Evolutionary conservation across 768 basidiomycete genomes (phyloP).

Genomic region (Boletellus ananas): DNA sequence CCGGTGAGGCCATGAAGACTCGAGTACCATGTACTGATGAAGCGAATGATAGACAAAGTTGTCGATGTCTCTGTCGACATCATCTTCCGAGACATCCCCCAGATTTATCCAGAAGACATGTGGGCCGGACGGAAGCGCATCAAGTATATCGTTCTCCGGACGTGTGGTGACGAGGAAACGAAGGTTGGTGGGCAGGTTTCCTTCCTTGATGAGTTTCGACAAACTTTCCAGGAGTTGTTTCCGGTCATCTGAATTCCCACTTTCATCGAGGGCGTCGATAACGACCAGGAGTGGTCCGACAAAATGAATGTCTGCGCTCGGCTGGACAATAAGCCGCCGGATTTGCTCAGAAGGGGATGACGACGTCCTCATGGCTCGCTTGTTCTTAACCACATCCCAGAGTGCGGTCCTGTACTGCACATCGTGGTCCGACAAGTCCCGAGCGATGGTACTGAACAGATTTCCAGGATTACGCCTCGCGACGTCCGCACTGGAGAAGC

Average conservation of each 20-base stretch:
- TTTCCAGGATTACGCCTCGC: too few relatives aligned
- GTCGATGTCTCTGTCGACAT: background rate
- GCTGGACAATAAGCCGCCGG: too few relatives aligned
- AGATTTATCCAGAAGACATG: constrained; percentile 11
- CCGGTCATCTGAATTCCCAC: background rate
- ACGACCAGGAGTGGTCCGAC: too few relatives aligned
- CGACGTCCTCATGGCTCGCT: too few relatives aligned
- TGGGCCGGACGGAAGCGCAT: constrained; percentile 11
- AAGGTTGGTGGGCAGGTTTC: background rate
- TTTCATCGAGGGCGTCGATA: constrained; percentile 11
- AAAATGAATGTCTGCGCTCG: too few relatives aligned
- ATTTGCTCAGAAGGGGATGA: too few relatives aligned
- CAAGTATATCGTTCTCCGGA: background rate
- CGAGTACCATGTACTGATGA: background rate
- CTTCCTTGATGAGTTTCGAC: background rate
- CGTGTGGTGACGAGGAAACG: background rate
- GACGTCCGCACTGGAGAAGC: too few relatives aligned
- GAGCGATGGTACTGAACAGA: too few relatives aligned
- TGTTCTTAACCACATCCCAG: too few relatives aligned
- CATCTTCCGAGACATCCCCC: background rate
- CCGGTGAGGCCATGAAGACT: background rate
- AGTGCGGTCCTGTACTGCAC: too few relatives aligned
- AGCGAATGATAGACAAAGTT: background rate
- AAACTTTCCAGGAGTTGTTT: constrained; percentile 1
- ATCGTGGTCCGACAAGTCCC: too few relatives aligned